Percentiles rank a stretch among this genome's conserved stretches.
Evolutionary conservation across 257 asterid genomes (phyloP).

Genomic region (Solanum chilense): DNA sequence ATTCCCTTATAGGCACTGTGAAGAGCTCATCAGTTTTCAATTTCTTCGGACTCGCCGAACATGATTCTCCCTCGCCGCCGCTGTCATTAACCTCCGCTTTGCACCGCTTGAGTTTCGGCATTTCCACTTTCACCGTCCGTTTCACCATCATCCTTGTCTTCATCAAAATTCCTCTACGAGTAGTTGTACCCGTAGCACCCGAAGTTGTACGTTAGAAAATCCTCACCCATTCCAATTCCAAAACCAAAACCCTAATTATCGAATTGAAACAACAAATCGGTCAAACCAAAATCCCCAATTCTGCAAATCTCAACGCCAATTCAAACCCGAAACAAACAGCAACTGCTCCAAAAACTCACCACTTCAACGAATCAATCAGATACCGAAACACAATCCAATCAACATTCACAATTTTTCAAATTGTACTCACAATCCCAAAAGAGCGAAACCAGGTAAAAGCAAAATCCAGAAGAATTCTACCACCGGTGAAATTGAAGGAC

Average conservation of each 20-base stretch:
- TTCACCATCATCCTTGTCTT: constrained; percentile 23
- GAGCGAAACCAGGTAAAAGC: neutral
- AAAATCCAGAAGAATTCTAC: neutral
- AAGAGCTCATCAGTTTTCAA: constrained; percentile 11
- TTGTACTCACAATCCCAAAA: neutral
- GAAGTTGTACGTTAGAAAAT: neutral
- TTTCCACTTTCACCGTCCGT: constrained; percentile 17
- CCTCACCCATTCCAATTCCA: neutral
- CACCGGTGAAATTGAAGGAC: neutral
- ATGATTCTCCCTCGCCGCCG: constrained; percentile 20
- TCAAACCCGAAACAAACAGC: neutral
- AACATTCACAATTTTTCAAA: neutral
- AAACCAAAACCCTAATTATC: neutral
- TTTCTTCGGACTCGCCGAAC: neutral
- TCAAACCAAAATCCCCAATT: neutral
- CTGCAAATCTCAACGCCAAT: neutral
- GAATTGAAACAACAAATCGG: neutral
- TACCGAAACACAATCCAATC: constrained; percentile 4
- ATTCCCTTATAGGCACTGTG: constrained; percentile 38
- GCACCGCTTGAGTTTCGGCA: constrained; percentile 74
- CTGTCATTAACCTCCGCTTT: constrained; percentile 21
- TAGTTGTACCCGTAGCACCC: neutral
- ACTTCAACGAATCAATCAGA: neutral
- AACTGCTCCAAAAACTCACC: constrained; percentile 14
- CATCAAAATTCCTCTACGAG: neutral